Evolutionary conservation across 306 rosid genomes (phyloP).

Genomic region (Datisca glomerata): DNA sequence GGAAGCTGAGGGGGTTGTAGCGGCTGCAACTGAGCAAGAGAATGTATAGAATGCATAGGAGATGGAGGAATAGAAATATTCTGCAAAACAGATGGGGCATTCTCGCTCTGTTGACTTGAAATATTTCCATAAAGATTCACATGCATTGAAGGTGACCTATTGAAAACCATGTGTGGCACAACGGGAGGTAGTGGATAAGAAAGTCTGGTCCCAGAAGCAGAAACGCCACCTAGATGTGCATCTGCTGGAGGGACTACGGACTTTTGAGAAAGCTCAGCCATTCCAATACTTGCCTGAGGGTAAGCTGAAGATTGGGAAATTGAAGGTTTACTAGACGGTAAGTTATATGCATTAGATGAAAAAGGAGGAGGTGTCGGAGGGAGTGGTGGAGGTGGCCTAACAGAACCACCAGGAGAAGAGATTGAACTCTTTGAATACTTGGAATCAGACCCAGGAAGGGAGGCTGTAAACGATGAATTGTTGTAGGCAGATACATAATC

Average conservation of each 20-base stretch:
- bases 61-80: constrained; percentile 38
- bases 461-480: constrained; percentile 34
- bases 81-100: constrained; percentile 44
- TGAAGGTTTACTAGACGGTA: constrained; percentile 43
- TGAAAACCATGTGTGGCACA: constrained; percentile 39
- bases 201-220: constrained; percentile 33
- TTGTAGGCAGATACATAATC: constrained; percentile 61
- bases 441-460: constrained; percentile 43
- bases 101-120: constrained; percentile 60
- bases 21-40: constrained; percentile 79
- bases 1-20: constrained; percentile 96
- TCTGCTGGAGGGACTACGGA: constrained; percentile 24
- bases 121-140: constrained; percentile 37
- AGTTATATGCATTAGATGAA: constrained; percentile 58
- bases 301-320: constrained; percentile 43
- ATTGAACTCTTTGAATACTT: constrained; percentile 52
- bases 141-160: constrained; percentile 55
- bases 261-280: constrained; percentile 41
- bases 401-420: constrained; percentile 65
- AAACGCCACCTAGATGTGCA: constrained; percentile 18
- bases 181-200: constrained; percentile 41
- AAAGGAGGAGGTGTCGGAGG: constrained; percentile 94
- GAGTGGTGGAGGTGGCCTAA: constrained; percentile 86
- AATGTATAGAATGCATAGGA: constrained; percentile 57
- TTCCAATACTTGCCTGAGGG: constrained; percentile 40